Base-by-base conservation (phyloP, 2,329 filamentous ascomycete genomes). In the Microascus cirrosus region DNA sequence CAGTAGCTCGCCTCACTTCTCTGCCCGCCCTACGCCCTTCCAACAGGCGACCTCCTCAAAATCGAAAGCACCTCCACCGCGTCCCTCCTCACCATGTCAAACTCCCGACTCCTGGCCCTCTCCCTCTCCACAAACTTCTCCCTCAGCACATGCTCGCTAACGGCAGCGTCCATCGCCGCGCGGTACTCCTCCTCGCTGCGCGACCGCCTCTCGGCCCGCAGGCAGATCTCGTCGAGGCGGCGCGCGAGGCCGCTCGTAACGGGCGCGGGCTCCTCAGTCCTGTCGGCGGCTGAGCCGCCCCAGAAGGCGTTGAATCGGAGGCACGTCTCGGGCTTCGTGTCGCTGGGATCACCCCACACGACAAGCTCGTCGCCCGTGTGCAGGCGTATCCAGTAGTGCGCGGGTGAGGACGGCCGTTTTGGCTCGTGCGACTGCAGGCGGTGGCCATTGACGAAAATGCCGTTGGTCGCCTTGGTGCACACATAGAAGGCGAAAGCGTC, bases 361-460 rank as follows among this genome's bases (percentile, higher is more conserved):
- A 84, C 82, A 54, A 96, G 80, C 25, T 83, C 76, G 67, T 96
- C 93, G 1, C 89, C 90, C 36, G 87, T 83, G 67, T 90, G 82
- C 15, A 96, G 70, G 58, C 84, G 82, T 28, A 87, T 84, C 84
- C 84, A 87, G 66, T 79, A 71, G 34, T 68, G 70, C 53, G 81
- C 89, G 1, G 83, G 73, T 0, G 77, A 75, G 28, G 74, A 71
- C 2, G 79, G 77, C 59, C 81, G 77, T 60, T 79, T 79, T 10
- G 75, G 67, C 42, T 84, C 76, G 45, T 81, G 73, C 2, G 83
- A 81, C 1, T 70, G 73, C 25, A 96, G 72, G 48, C 77, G 75
- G n/a, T 82, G 77, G 32, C 82, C 84, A 65, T 96, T 96, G 66
- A 97, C 78, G 63, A 76, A 79, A 61, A 96, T 89, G 22, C 90